phyloP scores from a whole-genome alignment of 2,329 filamentous ascomycete species.

The Hymenoscyphus scutula region DNA sequence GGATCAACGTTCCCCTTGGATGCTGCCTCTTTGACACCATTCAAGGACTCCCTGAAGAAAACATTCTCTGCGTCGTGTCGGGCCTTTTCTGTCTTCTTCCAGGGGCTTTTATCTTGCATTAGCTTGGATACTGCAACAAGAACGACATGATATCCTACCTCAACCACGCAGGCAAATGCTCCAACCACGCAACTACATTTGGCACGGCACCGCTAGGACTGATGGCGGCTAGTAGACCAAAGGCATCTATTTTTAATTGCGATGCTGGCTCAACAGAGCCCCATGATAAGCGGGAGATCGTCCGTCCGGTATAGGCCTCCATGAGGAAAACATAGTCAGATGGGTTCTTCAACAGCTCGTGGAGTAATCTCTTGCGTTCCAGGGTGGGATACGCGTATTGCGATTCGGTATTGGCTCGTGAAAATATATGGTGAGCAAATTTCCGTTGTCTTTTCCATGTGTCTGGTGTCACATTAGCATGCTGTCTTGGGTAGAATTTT shows the following conservation, averaged over 20 bases:
- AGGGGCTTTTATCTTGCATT: conserved; percentile 33
- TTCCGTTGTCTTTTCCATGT: conserved; percentile 50
- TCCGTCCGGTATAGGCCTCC: conserved; percentile 48
- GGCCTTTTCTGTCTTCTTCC: conserved; percentile 44
- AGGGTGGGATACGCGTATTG: conserved; percentile 44
- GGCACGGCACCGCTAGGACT: conserved; percentile 46
- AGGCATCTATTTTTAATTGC: conserved; percentile 44
- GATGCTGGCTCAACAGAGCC: conserved; percentile 43
- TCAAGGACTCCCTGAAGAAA: conserved; percentile 41
- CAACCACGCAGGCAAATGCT: conserved; percentile 41
- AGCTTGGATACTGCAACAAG: not conserved
- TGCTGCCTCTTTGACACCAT: conserved; percentile 38
- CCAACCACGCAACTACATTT: conserved; percentile 46
- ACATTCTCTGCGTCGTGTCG: conserved; percentile 42
- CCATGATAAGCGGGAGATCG: conserved; percentile 47
- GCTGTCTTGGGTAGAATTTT: not conserved
- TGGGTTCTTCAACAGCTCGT: conserved; percentile 41
- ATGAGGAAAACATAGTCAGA: conserved; percentile 46
- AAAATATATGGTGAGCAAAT: conserved; percentile 46
- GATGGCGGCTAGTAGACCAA: conserved; percentile 47
- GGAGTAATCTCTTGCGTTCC: conserved; percentile 41
- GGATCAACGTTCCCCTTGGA: conserved; percentile 38
- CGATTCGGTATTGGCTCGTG: conserved; percentile 37
- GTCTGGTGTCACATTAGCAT: conserved; percentile 34
- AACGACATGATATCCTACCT: conserved; percentile 22